Evolutionary conservation across 257 asterid genomes (phyloP), one percentile per base, ranked within the genome.

Genomic region (Penstemon newberryi): DNA sequence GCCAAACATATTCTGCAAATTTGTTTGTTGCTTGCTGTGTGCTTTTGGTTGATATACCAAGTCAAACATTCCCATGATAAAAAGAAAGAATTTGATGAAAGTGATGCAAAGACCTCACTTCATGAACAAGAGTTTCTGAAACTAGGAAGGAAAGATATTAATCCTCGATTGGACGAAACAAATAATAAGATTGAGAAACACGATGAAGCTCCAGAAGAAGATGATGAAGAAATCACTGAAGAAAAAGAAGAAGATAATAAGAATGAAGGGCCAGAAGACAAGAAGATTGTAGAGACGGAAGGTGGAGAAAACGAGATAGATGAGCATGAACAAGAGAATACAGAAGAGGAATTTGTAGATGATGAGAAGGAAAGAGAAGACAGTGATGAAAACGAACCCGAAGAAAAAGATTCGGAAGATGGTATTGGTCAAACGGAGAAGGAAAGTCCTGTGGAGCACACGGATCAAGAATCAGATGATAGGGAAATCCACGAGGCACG

Each of bases 1-100:
- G 74, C 75, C 45, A 89, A 82, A 77, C 86, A 89, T 71, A 79
- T 79, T 42, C 70, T 91, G 72, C 96, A 91, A 70, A 65, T 86
- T 60, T 87, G 95, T 79, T 79, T 91, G 82, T 81, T 94, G 77
- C 80, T 91, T 53, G 96, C 89, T 66, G 83, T 91, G 67, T 91
- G 95, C 83, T 86, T 87, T 78, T 94, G 99, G 99, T 74, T 94
- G 80, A 61, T 94, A 75, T 94, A 87, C 94, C 96, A 89, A 85
- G 83, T 91, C 76, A 90, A 90, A 67, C 97, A 70, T 79, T 91
- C 96, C 65, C 95, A 83, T 70, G 87, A 87, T 70, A 86, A 85
- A 81, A 87, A 82, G 80, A 87, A 81, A 61, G 91, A 87, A 71
- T 87, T 87, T 56, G 90, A 84, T 41, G 94, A 90, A 75, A 71